Percentiles rank a stretch among this genome's conserved stretches.
Conservation (phyloP, 495 filamentous ascomycete genomes). For the Penicillium desertorum region DNA sequence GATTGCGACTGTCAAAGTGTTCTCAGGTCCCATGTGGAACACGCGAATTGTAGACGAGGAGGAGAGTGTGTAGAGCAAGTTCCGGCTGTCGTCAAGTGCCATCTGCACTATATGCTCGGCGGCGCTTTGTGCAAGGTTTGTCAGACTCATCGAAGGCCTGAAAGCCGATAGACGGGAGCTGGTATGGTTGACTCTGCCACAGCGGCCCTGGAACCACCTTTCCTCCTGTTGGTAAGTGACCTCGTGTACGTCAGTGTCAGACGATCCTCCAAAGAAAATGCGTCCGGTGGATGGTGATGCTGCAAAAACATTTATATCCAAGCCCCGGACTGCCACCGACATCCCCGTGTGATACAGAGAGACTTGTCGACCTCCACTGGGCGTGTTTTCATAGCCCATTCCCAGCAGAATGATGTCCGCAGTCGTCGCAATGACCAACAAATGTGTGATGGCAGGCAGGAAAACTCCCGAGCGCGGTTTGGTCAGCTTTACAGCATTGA, state of each 20-base stretch:
- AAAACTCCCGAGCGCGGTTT: constrained; percentile 80
- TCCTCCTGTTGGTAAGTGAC: constrained; percentile 95
- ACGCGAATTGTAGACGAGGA: constrained; percentile 79
- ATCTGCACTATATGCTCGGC: constrained; percentile 70
- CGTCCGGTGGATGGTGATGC: constrained; percentile 75
- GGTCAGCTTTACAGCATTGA: constrained; percentile 80
- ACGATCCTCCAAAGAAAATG: constrained; percentile 85
- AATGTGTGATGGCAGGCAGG: constrained; percentile 73
- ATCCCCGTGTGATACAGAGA: constrained; percentile 82
- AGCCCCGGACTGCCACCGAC: constrained; percentile 66
- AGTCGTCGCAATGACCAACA: constrained; percentile 85
- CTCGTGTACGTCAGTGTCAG: constrained; percentile 85
- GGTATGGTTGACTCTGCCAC: constrained; percentile 81
- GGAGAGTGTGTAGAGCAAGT: constrained; percentile 87
- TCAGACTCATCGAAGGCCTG: constrained; percentile 57
- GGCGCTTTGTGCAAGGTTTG: constrained; percentile 39
- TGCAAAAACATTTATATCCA: constrained; percentile 72
- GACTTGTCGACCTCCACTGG: constrained; percentile 67
- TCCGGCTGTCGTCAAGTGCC: constrained; percentile 82
- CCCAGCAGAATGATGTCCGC: constrained; percentile 81
- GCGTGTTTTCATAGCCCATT: constrained; percentile 58
- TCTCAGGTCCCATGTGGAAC: constrained; percentile 69
- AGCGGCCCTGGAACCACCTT: constrained; percentile 85
- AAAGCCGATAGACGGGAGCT: constrained; percentile 71
- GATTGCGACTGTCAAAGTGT: constrained; percentile 54